These are phyloP conservation scores for Trypanosomatidae sp. DNA, from an alignment of 208 protist genomes.

Conservation along the genomic window DNA sequence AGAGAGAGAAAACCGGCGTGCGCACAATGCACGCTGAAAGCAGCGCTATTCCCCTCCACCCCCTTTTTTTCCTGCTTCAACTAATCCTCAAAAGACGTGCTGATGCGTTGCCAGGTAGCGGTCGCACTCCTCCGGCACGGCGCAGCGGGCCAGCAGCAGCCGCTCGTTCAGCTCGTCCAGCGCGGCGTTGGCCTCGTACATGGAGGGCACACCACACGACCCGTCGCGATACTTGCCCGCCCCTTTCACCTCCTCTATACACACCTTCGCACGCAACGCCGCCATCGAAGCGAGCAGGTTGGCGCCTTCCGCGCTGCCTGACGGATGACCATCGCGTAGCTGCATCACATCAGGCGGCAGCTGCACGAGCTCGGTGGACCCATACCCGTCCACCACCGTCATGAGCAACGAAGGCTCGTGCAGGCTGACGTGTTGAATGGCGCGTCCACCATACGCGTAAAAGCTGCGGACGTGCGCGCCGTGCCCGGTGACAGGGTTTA, in stretches of 20 bases:
- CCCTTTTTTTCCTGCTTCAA: too few species aligned
- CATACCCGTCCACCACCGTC: slow-evolving; percentile 51
- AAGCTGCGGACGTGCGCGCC: slow-evolving; percentile 31
- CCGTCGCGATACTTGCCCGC: not conserved
- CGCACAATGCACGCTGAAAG: not conserved
- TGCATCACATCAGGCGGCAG: slow-evolving; percentile 31
- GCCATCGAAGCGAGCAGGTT: slow-evolving; percentile 29
- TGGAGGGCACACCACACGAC: not conserved
- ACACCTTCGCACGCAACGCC: slow-evolving; percentile 22
- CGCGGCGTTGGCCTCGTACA: slow-evolving; percentile 20
- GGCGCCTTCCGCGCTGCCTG: not conserved
- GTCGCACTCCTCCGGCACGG: slow-evolving; percentile 47
- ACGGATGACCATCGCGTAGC: not conserved
- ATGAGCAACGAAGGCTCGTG: slow-evolving; percentile 40
- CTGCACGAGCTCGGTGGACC: slow-evolving; percentile 63
- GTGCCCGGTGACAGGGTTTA: slow-evolving; percentile 17
- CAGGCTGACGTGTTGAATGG: slow-evolving; percentile 42
- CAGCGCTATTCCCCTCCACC: too few species aligned
- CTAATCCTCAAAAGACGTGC: slow-evolving; percentile 30
- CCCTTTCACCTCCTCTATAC: slow-evolving; percentile 21
- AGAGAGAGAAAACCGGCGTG: not conserved
- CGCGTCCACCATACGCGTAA: slow-evolving; percentile 32
- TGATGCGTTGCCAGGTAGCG: slow-evolving; percentile 28
- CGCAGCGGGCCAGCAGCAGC: slow-evolving; percentile 43
- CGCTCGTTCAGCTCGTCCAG: slow-evolving; percentile 35